Evolutionary conservation across 1,284 basidiomycete genomes (phyloP).

Genomic region (Fomitiporia mediterranea): DNA sequence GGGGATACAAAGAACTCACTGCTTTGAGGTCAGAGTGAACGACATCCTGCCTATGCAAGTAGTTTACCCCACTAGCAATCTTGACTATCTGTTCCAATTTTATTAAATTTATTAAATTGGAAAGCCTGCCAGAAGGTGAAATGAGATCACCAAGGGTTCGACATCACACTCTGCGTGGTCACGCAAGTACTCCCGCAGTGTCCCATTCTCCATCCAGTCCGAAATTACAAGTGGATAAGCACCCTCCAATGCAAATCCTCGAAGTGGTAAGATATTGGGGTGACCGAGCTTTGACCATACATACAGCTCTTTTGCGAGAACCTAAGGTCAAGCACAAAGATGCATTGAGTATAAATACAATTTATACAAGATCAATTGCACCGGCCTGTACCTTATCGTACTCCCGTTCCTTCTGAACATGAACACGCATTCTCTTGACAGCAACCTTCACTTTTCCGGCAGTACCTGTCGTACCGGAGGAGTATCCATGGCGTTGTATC

Average conservation of each 20-base stretch:
- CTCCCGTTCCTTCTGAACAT: background rate
- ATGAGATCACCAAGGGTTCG: constrained; percentile 1
- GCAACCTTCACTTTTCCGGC: constrained; percentile 4
- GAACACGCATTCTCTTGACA: constrained; percentile 14
- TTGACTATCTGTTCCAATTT: background rate
- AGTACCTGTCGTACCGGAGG: background rate
- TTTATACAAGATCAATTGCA: too few species aligned
- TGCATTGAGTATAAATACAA: too few species aligned
- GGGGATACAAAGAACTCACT: background rate
- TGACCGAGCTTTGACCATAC: constrained; percentile 17
- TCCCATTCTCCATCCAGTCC: constrained; percentile 19
- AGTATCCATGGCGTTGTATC: too few species aligned
- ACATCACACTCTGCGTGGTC: background rate
- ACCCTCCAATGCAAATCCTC: constrained; percentile 5
- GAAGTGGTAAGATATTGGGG: constrained; percentile 10
- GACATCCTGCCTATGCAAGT: constrained; percentile 4
- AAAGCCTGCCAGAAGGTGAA: background rate
- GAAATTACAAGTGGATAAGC: constrained; percentile 14
- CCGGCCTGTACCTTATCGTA: constrained; percentile 11
- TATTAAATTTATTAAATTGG: too few species aligned
- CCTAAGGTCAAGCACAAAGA: constrained; percentile 7
- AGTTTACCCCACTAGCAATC: constrained; percentile 7
- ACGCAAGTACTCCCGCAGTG: constrained; percentile 2
- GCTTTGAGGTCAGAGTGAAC: constrained; percentile 12
- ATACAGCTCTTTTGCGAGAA: constrained; percentile 6